Evolutionary conservation across 768 basidiomycete species (phyloP), one percentile per base, ranked within the genome.

Genomic region (Boletus reticulatus): DNA sequence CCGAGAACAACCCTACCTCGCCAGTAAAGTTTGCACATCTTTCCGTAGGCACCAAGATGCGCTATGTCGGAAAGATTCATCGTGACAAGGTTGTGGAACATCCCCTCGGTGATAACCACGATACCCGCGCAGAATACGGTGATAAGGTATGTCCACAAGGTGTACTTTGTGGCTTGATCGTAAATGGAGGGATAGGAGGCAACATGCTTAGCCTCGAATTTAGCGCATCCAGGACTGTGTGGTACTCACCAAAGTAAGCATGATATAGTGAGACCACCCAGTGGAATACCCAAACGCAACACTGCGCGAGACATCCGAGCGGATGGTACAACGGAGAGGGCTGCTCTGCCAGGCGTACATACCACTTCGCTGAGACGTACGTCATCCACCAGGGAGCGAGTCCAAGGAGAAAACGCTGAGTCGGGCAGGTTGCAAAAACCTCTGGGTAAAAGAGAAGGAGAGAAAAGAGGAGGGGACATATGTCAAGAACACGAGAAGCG

Each of bases 261-360:
- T 57, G 49, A 48, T 68, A 67, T 0, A 60, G 27, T 0, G 58
- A 54, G 38, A 63, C 43, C 4, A 55, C 50, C 64, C 61, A 68
- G 27, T 67, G 66, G 27, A 68, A 55, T 10, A 63, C 64, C 66
- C 66, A 67, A 17, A 62, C 36, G 22, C 49, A 61, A 32, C 64
- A 67, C 39, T 68, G 67, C 0, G 56, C n/a, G 11, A 67, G 58
- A 47, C 66, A 67, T 32, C 66, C 66, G 0, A 64, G 19, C 0
- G 66, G 64, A 51, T 68, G 67, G 16, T 68, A 64, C 34, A 66
- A 14, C 6, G 62, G 34, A n/a, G 67, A 66, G 14, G 64, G 61
- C 14, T 14, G 22, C 22, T 66, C 57, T 0, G 64, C 55, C 14
- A 67, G 52, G 22, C 54, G 64, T 43, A 68, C 48, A 16, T 67